Evolutionary conservation across 2,329 filamentous ascomycete species (phyloP), one percentile per base, ranked within the genome.

Genomic region (Zalaria sp.): DNA sequence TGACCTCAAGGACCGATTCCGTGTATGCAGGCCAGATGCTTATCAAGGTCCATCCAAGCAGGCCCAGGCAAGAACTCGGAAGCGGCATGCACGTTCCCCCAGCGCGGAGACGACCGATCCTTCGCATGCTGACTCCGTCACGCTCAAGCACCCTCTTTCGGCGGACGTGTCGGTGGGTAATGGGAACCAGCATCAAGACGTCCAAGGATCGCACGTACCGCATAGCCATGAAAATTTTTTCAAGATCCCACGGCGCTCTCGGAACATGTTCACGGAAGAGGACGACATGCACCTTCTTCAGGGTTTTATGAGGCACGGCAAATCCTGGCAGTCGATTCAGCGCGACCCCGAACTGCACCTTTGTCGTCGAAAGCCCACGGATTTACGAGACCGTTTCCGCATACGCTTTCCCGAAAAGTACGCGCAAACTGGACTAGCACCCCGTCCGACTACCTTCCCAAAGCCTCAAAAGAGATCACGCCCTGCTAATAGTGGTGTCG

Each of bases 361-460:
- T 36, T 52, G 56, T 6, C 62, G 68, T 47, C 66, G 75, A 35
- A 67, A 68, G 36, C 63, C 72, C 10, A 77, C 73, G 2, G 76
- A 80, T 50, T 53, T 81, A 9, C 65, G 77, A 28, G 77, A 80
- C 53, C 69, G 75, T 3, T 76, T 80, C 47, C 65, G 76, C 10
- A 76, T 72, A 5, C 67, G 68, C 28, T 79, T 71, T 48, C 73
- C 75, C 1, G 65, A 75, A 27, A 62, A 68, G 11, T 80, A 77
- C 51, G 65, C 64, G 8, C 58, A 63, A 40, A 62, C 64, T n/a
- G 68, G 68, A 4, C 60, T 62, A 38, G 65, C 62, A 39, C 49
- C 61, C 27, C 59, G 61, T 39, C 44, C 52, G 4, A 57, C 60
- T 36, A 46, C 56, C 18, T 50, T 56, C 35, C 46, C 47, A 11